Evolutionary conservation across 805 yeast species (phyloP).

Genomic region (Spathaspora sp.): DNA sequence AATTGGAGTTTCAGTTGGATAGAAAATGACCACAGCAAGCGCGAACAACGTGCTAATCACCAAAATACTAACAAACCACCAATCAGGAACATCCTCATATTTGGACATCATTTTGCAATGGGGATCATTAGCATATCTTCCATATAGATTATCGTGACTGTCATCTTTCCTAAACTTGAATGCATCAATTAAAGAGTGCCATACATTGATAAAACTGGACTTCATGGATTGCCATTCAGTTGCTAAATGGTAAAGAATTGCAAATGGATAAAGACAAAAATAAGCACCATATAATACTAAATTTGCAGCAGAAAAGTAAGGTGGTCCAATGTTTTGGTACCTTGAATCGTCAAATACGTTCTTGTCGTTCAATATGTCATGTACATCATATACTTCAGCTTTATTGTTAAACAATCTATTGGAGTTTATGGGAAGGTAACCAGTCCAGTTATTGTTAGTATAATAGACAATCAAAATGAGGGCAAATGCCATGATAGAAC

Average conservation of each 20-base stretch:
- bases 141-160: slow-evolving; percentile 14
- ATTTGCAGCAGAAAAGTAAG: slow-evolving; percentile 62
- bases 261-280: slow-evolving; percentile 55
- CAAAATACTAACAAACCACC: slow-evolving; percentile 57
- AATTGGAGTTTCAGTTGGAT: slow-evolving; percentile 55
- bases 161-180: slow-evolving; percentile 14
- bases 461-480: slow-evolving; percentile 35
- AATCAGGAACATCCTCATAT: slow-evolving; percentile 70
- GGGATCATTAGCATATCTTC: slow-evolving; percentile 40
- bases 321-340: slow-evolving; percentile 58
- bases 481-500: slow-evolving; percentile 30
- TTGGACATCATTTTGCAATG: slow-evolving; percentile 55
- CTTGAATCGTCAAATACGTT: slow-evolving; percentile 43
- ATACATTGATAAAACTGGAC: slow-evolving; percentile 33
- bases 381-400: slow-evolving; percentile 46
- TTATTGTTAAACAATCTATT: slow-evolving; percentile 49
- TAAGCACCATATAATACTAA: slow-evolving; percentile 55
- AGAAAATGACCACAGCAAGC: slow-evolving; percentile 42
- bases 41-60: slow-evolving; percentile 42
- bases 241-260: slow-evolving; percentile 45
- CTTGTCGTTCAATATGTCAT: slow-evolving; percentile 40
- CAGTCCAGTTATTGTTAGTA: slow-evolving; percentile 48
- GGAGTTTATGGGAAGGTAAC: slow-evolving; percentile 50
- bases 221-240: slow-evolving; percentile 44
- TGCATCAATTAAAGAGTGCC: slow-evolving; percentile 24